These are phyloP conservation scores for Colletotrichum somersetense DNA, from an alignment of 2,329 filamentous ascomycete species.

Conservation along the genomic window DNA sequence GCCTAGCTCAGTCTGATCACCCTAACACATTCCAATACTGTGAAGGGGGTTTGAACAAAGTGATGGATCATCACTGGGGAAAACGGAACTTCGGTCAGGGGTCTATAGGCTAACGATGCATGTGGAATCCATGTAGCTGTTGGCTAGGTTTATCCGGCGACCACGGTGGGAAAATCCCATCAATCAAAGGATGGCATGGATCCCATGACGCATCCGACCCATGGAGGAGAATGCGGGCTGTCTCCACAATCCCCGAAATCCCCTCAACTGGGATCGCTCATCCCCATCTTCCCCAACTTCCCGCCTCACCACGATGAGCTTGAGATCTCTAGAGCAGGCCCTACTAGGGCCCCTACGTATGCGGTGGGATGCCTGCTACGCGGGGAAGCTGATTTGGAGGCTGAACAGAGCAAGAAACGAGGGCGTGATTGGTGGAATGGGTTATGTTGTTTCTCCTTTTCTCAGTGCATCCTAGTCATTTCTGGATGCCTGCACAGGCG, in stretches of 20 bases:
- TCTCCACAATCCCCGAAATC: slow-evolving; percentile 39
- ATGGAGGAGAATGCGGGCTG: slow-evolving; percentile 25
- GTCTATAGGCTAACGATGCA: slow-evolving; percentile 26
- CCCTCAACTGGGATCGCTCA: slow-evolving; percentile 15
- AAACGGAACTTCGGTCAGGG: slow-evolving; percentile 24
- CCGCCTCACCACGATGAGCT: slow-evolving; percentile 8
- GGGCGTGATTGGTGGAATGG: slow-evolving; percentile 37
- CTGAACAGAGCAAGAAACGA: slow-evolving; percentile 1
- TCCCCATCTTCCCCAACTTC: slow-evolving; percentile 31
- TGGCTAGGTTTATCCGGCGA: slow-evolving; percentile 34
- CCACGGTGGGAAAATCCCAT: slow-evolving; percentile 32
- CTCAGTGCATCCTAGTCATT: slow-evolving; percentile 28
- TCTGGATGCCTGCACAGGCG: slow-evolving; percentile 26
- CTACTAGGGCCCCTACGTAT: background rate
- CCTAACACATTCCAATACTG: no score
- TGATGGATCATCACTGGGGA: slow-evolving; percentile 36
- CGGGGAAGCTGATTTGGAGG: slow-evolving; percentile 12
- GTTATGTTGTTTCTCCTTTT: slow-evolving; percentile 30
- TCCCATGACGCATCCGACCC: slow-evolving; percentile 18
- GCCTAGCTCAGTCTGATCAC: no score
- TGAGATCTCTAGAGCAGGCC: slow-evolving; percentile 11
- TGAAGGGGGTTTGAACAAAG: background rate
- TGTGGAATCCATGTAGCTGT: slow-evolving; percentile 18
- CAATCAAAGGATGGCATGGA: slow-evolving; percentile 24
- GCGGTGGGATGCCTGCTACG: slow-evolving; percentile 27